These are phyloP conservation scores for Mucor plumbeus DNA, from an alignment of 371 early-diverging fungal genomes.

Conservation along the genomic window DNA sequence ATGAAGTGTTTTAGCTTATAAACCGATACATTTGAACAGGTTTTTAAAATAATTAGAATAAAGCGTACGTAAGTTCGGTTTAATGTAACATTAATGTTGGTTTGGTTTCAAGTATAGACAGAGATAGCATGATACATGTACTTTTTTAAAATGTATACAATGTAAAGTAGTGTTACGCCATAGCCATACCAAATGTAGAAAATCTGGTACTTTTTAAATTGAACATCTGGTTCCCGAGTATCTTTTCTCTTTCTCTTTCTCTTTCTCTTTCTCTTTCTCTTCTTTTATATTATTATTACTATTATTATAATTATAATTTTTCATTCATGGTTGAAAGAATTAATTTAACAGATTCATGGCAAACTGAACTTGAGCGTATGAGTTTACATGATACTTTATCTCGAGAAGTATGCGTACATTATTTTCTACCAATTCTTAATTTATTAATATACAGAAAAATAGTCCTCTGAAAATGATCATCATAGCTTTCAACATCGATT, in stretches of 20 bases:
- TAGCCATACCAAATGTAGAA: conserved; percentile 2
- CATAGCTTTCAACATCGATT: conserved; percentile 12
- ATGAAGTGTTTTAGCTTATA: background rate
- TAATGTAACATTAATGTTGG: background rate
- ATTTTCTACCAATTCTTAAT: background rate
- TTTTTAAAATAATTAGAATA: background rate
- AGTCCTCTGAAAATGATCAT: background rate
- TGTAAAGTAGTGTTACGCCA: conserved; percentile 13
- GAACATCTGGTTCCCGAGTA: background rate
- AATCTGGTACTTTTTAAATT: background rate
- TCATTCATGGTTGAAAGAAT: conserved; percentile 10
- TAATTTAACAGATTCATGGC: conserved; percentile 8
- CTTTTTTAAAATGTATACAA: background rate
- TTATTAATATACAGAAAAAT: background rate
- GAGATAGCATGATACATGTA: conserved; percentile 1
- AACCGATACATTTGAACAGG: background rate
- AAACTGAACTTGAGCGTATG: conserved; percentile 4
- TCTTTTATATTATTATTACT: background rate
- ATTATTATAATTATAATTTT: conserved; percentile 7
- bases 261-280: background rate
- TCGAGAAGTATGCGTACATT: background rate
- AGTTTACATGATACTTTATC: conserved; percentile 14
- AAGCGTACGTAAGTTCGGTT: no score
- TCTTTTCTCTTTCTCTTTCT: background rate
- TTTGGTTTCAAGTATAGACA: background rate